phyloP scores from a whole-genome alignment of 2,329 filamentous ascomycete species.

The Pseudogymnoascus sp. region DNA sequence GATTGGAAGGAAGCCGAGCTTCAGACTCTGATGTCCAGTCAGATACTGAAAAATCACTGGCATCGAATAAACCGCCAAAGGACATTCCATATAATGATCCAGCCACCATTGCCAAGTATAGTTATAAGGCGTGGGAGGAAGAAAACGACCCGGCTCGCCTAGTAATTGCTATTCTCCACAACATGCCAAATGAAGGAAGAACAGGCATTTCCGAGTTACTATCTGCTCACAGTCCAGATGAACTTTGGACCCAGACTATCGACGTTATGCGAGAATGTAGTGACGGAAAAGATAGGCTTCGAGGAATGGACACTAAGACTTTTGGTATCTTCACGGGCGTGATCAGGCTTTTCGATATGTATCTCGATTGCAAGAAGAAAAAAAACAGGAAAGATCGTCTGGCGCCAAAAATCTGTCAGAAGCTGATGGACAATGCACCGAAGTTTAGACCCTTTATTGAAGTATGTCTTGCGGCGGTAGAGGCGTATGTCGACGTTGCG shows the following conservation, averaged over 20 bases:
- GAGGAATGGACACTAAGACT: conserved; percentile 15
- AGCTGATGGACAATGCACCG: conserved; percentile 19
- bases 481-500: not conserved
- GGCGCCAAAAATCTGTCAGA: conserved; percentile 16
- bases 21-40: conserved; percentile 14
- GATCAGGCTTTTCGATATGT: conserved; percentile 25
- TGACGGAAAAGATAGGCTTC: not conserved
- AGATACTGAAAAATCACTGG: not conserved
- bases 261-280: conserved; percentile 13
- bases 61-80: conserved; percentile 12
- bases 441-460: not conserved
- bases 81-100: conserved; percentile 20
- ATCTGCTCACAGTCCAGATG: conserved; percentile 10
- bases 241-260: conserved; percentile 17
- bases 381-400: conserved; percentile 17
- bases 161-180: conserved; percentile 35
- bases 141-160: conserved; percentile 30
- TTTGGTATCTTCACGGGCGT: conserved; percentile 16
- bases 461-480: conserved; percentile 9
- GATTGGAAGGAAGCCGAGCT: conserved; percentile 13
- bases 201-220: conserved; percentile 14
- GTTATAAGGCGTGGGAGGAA: conserved; percentile 17
- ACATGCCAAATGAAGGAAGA: conserved; percentile 19
- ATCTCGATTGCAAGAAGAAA: conserved; percentile 25
- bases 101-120: conserved; percentile 19